These are phyloP conservation scores for Bisporella sp. DNA, from an alignment of 2,329 filamentous ascomycete genomes.

Conservation along the genomic window DNA sequence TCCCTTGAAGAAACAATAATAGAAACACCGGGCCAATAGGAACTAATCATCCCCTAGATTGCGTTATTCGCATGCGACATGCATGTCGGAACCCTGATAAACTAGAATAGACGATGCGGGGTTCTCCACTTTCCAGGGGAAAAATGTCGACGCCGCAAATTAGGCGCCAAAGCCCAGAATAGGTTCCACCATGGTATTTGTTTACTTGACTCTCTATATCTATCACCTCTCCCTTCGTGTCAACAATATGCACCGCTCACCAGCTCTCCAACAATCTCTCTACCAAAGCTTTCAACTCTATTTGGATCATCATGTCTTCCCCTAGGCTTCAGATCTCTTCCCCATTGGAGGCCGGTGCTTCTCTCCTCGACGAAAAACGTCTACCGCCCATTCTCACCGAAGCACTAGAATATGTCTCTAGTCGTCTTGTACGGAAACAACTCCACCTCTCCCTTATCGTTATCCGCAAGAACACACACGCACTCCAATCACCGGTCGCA, in stretches of 20 bases:
- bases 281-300: neutral
- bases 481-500: constrained; percentile 5
- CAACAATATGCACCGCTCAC: neutral
- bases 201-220: no score
- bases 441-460: constrained; percentile 52
- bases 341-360: constrained; percentile 55
- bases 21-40: no score
- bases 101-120: no score
- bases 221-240: no score
- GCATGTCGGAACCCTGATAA: no score
- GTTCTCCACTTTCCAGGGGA: no score
- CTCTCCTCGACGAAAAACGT: constrained; percentile 49
- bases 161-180: no score
- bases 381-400: constrained; percentile 47
- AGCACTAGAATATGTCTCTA: constrained; percentile 52
- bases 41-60: no score
- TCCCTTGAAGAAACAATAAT: no score
- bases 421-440: constrained; percentile 46
- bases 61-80: no score
- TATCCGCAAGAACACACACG: constrained; percentile 47
- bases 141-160: no score
- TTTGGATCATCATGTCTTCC: constrained; percentile 18
- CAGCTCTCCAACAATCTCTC: neutral
- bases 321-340: constrained; percentile 51
- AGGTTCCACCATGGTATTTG: no score